Percentiles rank a stretch among this genome's conserved stretches.
Conservation (phyloP, 768 basidiomycete genomes). For the Russula emetica region DNA sequence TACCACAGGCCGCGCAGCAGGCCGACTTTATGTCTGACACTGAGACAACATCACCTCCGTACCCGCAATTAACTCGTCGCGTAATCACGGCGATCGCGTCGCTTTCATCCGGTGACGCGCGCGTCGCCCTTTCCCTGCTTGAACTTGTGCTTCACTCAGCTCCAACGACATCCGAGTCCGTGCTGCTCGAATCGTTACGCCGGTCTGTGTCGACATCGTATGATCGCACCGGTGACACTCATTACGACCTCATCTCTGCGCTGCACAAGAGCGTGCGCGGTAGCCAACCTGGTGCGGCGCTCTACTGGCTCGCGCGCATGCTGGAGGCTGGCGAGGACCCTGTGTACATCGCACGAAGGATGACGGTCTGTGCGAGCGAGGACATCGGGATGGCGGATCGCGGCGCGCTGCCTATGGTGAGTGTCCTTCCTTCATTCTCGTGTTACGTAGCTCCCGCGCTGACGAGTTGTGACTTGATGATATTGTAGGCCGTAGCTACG, state of each 20-base stretch:
- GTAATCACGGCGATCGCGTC: slow-evolving; percentile 49
- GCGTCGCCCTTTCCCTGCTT: slow-evolving; percentile 71
- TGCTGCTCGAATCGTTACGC: slow-evolving; percentile 53
- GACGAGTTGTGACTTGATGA: background rate
- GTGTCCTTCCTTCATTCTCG: slow-evolving; percentile 28
- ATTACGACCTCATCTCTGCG: slow-evolving; percentile 80
- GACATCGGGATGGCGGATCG: slow-evolving; percentile 80
- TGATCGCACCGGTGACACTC: slow-evolving; percentile 70
- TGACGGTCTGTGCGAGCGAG: slow-evolving; percentile 80
- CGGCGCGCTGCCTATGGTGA: slow-evolving; percentile 68
- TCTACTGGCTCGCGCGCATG: slow-evolving; percentile 90
- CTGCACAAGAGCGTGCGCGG: slow-evolving; percentile 82
- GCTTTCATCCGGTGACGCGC: slow-evolving; percentile 64
- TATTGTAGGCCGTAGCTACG: slow-evolving; percentile 53
- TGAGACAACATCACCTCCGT: slow-evolving; percentile 24
- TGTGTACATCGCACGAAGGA: slow-evolving; percentile 64
- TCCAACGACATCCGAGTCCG: slow-evolving; percentile 40
- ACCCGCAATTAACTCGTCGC: slow-evolving; percentile 44
- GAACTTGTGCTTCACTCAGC: slow-evolving; percentile 59
- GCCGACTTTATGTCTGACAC: slow-evolving; percentile 5
- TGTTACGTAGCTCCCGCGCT: background rate
- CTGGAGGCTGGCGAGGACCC: slow-evolving; percentile 78
- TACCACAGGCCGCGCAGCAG: background rate
- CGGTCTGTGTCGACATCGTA: slow-evolving; percentile 63
- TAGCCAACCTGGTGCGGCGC: slow-evolving; percentile 67